Percentiles rank a stretch among this genome's conserved stretches.
phyloP scores from a whole-genome alignment of 2,329 filamentous ascomycete genomes.

The Ophiosphaerella korrae region DNA sequence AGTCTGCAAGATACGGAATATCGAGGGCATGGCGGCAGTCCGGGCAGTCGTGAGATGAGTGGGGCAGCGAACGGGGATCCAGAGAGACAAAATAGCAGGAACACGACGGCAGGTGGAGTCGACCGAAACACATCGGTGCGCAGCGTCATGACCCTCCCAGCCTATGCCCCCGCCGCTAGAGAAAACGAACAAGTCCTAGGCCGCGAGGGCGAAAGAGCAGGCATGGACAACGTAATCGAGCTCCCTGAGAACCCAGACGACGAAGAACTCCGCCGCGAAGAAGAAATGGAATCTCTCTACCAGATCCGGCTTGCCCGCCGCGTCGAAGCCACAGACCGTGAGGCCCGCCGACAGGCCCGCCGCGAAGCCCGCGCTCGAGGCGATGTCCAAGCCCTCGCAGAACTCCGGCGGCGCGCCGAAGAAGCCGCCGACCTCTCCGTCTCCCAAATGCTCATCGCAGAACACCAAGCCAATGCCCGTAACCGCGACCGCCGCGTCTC shows the following conservation, averaged over 20 bases:
- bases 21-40: conserved; percentile 20
- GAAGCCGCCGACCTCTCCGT: conserved; percentile 49
- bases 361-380: conserved; percentile 74
- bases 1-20: conserved; percentile 42
- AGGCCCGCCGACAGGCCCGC: conserved; percentile 72
- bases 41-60: conserved; percentile 38
- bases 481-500: conserved; percentile 71
- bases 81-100: conserved; percentile 30
- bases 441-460: conserved; percentile 56
- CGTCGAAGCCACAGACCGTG: conserved; percentile 75
- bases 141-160: conserved; percentile 91
- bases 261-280: conserved; percentile 77
- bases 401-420: conserved; percentile 57
- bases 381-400: conserved; percentile 71
- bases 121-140: conserved; percentile 85
- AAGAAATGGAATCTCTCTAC: conserved; percentile 91
- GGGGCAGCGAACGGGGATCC: conserved; percentile 28
- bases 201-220: conserved; percentile 86
- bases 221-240: conserved; percentile 89
- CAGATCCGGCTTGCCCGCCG: conserved; percentile 83
- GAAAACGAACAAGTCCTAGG: conserved; percentile 83
- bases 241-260: conserved; percentile 80
- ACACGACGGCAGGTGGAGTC: conserved; percentile 55
- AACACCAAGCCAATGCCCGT: conserved; percentile 60
- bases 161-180: conserved; percentile 75